These are phyloP conservation scores for Populus hybrid DNA, from an alignment of 441 rosid species.

Conservation along the genomic window DNA sequence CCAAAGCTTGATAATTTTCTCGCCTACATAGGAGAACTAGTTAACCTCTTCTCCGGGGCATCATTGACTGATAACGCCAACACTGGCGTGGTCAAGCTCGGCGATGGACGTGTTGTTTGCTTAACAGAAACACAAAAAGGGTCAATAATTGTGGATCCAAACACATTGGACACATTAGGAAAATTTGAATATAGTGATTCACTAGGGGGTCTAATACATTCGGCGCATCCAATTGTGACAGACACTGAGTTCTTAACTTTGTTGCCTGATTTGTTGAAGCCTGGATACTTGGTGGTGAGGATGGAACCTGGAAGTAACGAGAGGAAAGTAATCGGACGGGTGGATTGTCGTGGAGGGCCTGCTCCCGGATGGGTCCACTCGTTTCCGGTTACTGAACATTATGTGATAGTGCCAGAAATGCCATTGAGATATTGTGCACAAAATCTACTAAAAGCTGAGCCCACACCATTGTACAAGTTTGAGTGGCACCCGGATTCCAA, in stretches of 20 bases:
- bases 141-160: constrained; percentile 65
- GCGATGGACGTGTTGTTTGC: constrained; percentile 94
- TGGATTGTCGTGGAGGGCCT: constrained; percentile 68
- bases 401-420: constrained; percentile 88
- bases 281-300: constrained; percentile 78
- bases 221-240: constrained; percentile 92
- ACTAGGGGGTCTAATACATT: constrained; percentile 73
- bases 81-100: constrained; percentile 82
- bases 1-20: constrained; percentile 62
- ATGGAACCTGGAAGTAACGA: constrained; percentile 75
- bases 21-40: constrained; percentile 63
- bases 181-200: constrained; percentile 64
- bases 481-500: no score
- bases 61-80: constrained; percentile 93
- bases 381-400: constrained; percentile 87
- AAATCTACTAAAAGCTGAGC: constrained; percentile 81
- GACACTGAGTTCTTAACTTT: constrained; percentile 70
- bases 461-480: constrained; percentile 89
- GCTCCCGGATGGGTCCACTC: constrained; percentile 98
- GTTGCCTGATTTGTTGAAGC: constrained; percentile 72
- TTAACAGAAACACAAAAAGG: constrained; percentile 96
- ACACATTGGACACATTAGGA: constrained; percentile 66
- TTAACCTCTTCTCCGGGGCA: constrained; percentile 77
- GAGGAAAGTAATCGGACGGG: constrained; percentile 85
- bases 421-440: constrained; percentile 76